Evolutionary conservation across 2,329 filamentous ascomycete genomes (phyloP).

Genomic region (Pseudogymnoascus destructans): DNA sequence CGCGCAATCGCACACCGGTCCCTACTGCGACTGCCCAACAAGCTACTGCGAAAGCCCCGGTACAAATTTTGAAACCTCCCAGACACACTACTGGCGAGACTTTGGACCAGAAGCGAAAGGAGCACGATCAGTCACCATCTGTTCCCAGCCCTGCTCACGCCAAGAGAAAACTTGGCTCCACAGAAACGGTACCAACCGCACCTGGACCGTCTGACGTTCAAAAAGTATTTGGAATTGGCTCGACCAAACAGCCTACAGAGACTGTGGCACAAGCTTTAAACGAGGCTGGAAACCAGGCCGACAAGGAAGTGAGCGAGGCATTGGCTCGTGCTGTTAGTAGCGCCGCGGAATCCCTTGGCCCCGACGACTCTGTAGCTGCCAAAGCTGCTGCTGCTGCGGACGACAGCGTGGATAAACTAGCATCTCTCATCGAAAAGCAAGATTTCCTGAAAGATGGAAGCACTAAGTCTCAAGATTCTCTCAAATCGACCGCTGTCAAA

Average conservation of each 20-base stretch:
- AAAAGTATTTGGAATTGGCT: slow-evolving; percentile 24
- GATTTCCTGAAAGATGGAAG: slow-evolving; percentile 43
- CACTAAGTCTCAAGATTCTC: slow-evolving; percentile 36
- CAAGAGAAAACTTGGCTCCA: slow-evolving; percentile 22
- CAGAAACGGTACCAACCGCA: slow-evolving; percentile 18
- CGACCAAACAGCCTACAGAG: slow-evolving; percentile 35
- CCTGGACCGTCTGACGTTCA: slow-evolving; percentile 28
- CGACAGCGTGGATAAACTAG: slow-evolving; percentile 38
- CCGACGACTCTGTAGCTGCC: slow-evolving; percentile 28
- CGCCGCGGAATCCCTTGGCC: neutral
- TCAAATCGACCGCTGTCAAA: slow-evolving; percentile 32
- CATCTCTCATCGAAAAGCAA: slow-evolving; percentile 34
- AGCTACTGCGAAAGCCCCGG: slow-evolving; percentile 18
- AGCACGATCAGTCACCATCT: slow-evolving; percentile 18
- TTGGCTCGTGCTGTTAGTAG: slow-evolving; percentile 34
- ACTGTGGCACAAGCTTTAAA: slow-evolving; percentile 59
- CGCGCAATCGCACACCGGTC: slow-evolving; percentile 44
- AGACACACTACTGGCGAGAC: slow-evolving; percentile 18
- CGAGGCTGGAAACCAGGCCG: slow-evolving; percentile 47
- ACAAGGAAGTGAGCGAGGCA: slow-evolving; percentile 51
- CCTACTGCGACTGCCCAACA: slow-evolving; percentile 29
- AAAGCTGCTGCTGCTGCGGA: slow-evolving; percentile 36
- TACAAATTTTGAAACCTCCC: slow-evolving; percentile 25
- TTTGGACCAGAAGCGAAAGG: slow-evolving; percentile 23
- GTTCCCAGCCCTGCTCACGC: slow-evolving; percentile 19